These are phyloP conservation scores for Chamaecrista fasciculata DNA, from an alignment of 306 rosid genomes.

Conservation along the genomic window DNA sequence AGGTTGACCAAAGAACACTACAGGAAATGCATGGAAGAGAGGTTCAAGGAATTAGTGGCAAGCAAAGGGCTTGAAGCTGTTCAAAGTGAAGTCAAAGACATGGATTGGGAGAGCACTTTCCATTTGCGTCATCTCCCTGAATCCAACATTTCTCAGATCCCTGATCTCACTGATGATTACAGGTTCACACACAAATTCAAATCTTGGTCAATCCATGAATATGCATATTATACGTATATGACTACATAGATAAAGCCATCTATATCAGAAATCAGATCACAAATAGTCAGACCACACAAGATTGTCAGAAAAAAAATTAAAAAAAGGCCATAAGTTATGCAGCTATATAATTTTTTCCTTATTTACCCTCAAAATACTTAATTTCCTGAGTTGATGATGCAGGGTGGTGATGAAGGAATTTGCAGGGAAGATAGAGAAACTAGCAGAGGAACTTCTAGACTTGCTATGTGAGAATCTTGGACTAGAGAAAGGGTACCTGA, in stretches of 20 bases:
- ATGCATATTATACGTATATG: no score
- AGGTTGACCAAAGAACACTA: conserved; percentile 58
- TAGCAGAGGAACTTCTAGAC: conserved; percentile 57
- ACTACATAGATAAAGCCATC: no score
- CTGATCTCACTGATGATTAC: conserved; percentile 52
- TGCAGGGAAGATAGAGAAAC: conserved; percentile 39
- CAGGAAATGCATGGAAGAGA: conserved; percentile 52
- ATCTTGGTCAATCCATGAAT: no score
- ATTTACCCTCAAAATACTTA: neutral
- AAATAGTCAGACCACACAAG: no score
- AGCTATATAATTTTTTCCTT: no score
- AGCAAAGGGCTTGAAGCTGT: conserved; percentile 47
- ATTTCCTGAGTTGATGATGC: neutral
- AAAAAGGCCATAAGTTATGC: no score
- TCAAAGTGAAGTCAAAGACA: conserved; percentile 48
- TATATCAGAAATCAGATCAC: no score
- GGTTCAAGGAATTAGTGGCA: conserved; percentile 52
- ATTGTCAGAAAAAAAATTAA: no score
- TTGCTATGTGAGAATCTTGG: conserved; percentile 67
- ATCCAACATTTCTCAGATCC: conserved; percentile 48
- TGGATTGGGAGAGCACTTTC: conserved; percentile 73
- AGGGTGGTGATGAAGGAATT: conserved; percentile 55
- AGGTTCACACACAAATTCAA: conserved; percentile 23
- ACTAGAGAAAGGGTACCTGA: conserved; percentile 26
- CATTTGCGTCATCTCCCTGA: conserved; percentile 52